Evolutionary conservation across 2,329 filamentous ascomycete species (phyloP).

Genomic region (Penicillium sp.): DNA sequence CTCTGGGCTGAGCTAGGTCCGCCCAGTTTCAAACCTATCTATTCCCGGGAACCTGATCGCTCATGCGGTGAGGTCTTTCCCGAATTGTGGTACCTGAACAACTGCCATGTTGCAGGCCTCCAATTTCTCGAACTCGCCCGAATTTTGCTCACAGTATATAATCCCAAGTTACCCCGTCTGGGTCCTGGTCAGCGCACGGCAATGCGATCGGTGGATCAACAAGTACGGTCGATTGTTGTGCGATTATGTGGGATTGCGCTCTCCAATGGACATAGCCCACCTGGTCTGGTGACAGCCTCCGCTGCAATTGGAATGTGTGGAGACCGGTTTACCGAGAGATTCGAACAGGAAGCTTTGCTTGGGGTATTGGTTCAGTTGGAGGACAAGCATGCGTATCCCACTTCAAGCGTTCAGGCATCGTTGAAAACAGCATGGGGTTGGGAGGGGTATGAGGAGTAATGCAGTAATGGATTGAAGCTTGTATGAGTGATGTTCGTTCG

Average conservation of each 20-base stretch:
- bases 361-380: constrained; percentile 22
- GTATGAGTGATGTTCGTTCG: not conserved
- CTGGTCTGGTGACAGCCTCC: constrained; percentile 51
- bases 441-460: constrained; percentile 11
- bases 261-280: constrained; percentile 57
- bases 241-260: constrained; percentile 61
- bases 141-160: constrained; percentile 58
- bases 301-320: constrained; percentile 37
- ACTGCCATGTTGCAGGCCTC: constrained; percentile 60
- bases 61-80: constrained; percentile 52
- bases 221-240: constrained; percentile 45
- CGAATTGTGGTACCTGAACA: constrained; percentile 58
- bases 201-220: constrained; percentile 14
- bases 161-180: constrained; percentile 55
- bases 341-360: constrained; percentile 32
- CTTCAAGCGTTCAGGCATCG: constrained; percentile 5
- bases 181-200: constrained; percentile 34
- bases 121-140: constrained; percentile 62
- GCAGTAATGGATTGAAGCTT: not conserved
- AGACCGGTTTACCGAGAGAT: constrained; percentile 29
- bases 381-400: constrained; percentile 20
- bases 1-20: constrained; percentile 53
- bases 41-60: constrained; percentile 42
- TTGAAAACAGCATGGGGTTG: constrained; percentile 17
- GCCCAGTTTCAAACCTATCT: constrained; percentile 58